These are phyloP conservation scores for Gracilaria domingensis DNA, from an alignment of 23 red algal species.

Conservation along the genomic window DNA sequence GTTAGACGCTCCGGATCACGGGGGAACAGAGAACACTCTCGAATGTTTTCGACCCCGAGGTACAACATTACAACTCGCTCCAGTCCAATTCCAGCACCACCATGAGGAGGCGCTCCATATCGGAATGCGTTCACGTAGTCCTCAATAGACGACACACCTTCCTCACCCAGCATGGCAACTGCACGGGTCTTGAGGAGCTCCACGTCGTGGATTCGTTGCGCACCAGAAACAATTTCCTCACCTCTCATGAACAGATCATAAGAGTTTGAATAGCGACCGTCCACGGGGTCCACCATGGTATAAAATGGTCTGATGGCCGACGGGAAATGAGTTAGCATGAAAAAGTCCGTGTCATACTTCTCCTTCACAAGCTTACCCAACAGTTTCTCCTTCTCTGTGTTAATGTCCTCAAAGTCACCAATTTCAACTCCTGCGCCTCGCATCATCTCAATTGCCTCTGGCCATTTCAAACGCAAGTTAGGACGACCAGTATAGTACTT, in stretches of 20 bases:
- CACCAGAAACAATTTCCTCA: constrained; percentile 99
- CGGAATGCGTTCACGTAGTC: constrained; percentile 93
- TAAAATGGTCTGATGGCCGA: constrained; percentile 94
- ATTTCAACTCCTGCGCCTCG: constrained; percentile 80
- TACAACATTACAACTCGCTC: constrained; percentile 99
- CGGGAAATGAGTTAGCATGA: constrained; percentile 87
- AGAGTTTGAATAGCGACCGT: constrained; percentile 89
- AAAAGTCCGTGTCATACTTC: constrained; percentile 97
- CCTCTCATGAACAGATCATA: constrained; percentile 99
- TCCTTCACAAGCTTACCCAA: constrained; percentile 83
- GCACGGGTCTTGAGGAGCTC: constrained; percentile 75
- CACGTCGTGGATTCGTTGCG: constrained; percentile 93
- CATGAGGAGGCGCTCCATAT: constrained; percentile 93
- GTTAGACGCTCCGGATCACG: constrained; percentile 92
- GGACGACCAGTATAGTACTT: constrained; percentile 61
- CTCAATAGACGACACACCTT: constrained; percentile 68
- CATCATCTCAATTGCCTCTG: constrained; percentile 85
- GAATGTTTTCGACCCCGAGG: constrained; percentile 85
- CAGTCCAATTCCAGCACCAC: constrained; percentile 95
- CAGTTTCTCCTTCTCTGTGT: constrained; percentile 86
- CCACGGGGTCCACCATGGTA: constrained; percentile 91
- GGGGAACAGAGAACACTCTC: constrained; percentile 95
- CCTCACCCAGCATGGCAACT: constrained; percentile 72
- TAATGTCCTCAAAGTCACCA: constrained; percentile 91
- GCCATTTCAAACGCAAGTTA: constrained; percentile 75